Conservation (phyloP, 2,329 filamentous ascomycete species). For the Botrytis sinoallii region DNA sequence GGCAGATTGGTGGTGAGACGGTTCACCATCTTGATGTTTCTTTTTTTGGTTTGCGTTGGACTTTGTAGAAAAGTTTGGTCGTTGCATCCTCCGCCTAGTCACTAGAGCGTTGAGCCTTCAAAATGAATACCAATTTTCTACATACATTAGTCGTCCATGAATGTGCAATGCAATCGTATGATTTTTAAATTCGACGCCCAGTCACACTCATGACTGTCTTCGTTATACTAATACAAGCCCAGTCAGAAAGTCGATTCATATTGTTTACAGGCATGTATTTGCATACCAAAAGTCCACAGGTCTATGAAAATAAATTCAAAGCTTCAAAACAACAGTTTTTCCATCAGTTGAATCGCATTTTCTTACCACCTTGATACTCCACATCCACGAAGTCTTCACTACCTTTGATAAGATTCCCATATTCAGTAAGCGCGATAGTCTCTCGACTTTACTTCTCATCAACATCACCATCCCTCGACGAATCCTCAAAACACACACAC, state of each 20-base stretch:
- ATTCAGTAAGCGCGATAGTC: accelerated
- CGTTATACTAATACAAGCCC: not conserved
- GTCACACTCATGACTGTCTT: not conserved
- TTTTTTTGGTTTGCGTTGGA: not conserved
- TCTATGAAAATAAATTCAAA: too few species aligned
- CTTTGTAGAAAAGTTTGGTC: not conserved
- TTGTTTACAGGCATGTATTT: not conserved
- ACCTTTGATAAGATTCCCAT: too few species aligned
- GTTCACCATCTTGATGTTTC: too few species aligned
- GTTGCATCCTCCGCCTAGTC: not conserved
- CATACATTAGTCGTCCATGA: not conserved
- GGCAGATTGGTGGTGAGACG: too few species aligned
- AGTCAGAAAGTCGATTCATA: not conserved
- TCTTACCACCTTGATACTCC: too few species aligned
- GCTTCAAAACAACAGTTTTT: too few species aligned
- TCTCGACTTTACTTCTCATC: too few species aligned
- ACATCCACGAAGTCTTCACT: too few species aligned
- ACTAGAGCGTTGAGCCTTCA: not conserved
- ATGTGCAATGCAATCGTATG: not conserved
- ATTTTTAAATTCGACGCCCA: not conserved
- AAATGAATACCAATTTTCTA: not conserved
- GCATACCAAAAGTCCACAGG: too few species aligned
- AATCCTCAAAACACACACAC: too few species aligned
- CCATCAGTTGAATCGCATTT: too few species aligned
- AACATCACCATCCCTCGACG: too few species aligned